These are phyloP conservation scores for Jamesozyma rosinii DNA, from an alignment of 805 yeast genomes.

Conservation along the genomic window DNA sequence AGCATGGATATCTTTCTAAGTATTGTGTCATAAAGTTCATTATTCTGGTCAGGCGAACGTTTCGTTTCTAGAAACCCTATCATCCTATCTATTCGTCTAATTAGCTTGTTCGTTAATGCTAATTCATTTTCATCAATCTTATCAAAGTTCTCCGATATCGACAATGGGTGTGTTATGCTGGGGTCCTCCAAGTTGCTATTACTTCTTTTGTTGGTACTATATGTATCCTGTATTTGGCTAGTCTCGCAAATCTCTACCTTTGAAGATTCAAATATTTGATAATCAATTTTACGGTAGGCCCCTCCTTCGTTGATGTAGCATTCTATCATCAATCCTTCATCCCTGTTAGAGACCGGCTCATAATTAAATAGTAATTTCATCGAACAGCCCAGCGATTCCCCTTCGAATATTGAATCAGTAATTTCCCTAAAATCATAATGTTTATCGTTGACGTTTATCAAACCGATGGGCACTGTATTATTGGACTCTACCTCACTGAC, in stretches of 20 bases:
- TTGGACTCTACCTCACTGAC: not conserved
- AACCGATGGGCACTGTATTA: conserved; percentile 1
- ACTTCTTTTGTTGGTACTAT: not conserved
- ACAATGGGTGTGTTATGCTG: not conserved
- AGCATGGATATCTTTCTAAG: conserved; percentile 17
- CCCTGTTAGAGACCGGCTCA: conserved; percentile 5
- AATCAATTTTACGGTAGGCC: not conserved
- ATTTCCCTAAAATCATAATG: conserved; percentile 7
- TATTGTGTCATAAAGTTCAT: conserved; percentile 10
- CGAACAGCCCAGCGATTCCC: not conserved
- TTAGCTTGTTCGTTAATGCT: conserved; percentile 5
- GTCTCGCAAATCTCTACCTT: not conserved
- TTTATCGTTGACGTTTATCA: conserved; percentile 7
- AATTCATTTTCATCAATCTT: not conserved
- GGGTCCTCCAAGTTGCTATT: not conserved
- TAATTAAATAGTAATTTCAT: conserved; percentile 6
- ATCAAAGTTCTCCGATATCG: not conserved
- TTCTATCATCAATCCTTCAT: not conserved
- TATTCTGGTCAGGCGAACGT: not conserved
- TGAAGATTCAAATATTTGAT: not conserved
- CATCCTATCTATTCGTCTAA: conserved; percentile 13
- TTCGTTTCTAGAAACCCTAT: conserved; percentile 12
- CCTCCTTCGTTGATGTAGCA: not conserved
- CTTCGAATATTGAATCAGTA: not conserved
- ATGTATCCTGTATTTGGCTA: not conserved